phyloP scores from a whole-genome alignment of 2,329 filamentous ascomycete genomes.

The Aspergillus viridinutans region DNA sequence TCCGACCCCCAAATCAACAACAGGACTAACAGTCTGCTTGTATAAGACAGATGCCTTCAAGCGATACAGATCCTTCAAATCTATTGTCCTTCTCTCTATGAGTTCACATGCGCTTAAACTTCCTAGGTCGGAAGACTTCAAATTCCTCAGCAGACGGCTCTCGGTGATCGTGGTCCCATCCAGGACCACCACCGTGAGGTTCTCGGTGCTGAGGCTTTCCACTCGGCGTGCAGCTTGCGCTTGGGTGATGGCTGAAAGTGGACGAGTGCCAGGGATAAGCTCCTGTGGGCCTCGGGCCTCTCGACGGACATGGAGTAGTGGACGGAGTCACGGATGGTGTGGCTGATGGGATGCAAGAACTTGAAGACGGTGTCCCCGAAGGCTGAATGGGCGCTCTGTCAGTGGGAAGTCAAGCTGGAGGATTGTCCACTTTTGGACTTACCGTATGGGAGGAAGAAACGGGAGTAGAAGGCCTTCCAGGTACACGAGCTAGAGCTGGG shows the following conservation, averaged over 20 bases:
- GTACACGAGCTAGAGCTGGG: conserved; percentile 17
- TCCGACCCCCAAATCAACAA: conserved; percentile 8
- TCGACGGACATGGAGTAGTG: neutral
- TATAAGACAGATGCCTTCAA: neutral
- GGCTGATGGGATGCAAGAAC: conserved; percentile 2
- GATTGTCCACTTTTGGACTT: neutral
- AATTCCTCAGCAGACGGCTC: neutral
- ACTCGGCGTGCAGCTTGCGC: neutral
- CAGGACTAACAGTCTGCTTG: neutral
- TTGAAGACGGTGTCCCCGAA: neutral
- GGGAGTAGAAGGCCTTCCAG: conserved; percentile 13
- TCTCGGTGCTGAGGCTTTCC: neutral
- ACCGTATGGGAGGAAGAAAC: conserved; percentile 4
- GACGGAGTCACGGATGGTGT: neutral
- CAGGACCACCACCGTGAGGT: neutral
- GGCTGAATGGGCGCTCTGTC: neutral
- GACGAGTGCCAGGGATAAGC: neutral
- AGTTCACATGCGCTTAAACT: neutral
- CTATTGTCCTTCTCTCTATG: neutral
- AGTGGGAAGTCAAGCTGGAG: neutral
- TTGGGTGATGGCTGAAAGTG: neutral
- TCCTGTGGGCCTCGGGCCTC: neutral
- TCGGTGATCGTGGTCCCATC: neutral
- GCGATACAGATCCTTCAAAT: neutral
- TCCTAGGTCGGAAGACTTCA: neutral